phyloP scores from a whole-genome alignment of 805 yeast species.

The Pichia exigua region DNA sequence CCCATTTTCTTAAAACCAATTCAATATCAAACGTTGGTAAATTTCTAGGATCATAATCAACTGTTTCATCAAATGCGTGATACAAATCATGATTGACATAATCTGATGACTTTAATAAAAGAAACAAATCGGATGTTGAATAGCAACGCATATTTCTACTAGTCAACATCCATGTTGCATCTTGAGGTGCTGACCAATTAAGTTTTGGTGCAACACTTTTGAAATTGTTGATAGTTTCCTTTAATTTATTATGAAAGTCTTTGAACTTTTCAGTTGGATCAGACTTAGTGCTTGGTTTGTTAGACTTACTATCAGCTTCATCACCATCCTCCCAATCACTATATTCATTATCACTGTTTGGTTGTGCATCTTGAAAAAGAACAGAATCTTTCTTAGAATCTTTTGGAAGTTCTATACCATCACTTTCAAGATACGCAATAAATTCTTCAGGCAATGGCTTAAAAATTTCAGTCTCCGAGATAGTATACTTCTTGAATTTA shows the following conservation, averaged over 20 bases:
- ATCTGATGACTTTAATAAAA: conserved; percentile 78
- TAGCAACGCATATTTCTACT: conserved; percentile 69
- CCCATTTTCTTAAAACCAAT: conserved; percentile 77
- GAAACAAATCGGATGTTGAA: conserved; percentile 65
- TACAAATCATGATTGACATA: conserved; percentile 81
- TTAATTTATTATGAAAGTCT: conserved; percentile 51
- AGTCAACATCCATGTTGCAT: conserved; percentile 85
- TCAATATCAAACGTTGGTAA: conserved; percentile 38
- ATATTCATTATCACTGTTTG: conserved; percentile 55
- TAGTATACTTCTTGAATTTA: conserved; percentile 35
- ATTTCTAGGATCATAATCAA: conserved; percentile 27
- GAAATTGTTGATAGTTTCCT: conserved; percentile 35
- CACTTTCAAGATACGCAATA: conserved; percentile 52
- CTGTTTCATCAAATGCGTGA: conserved; percentile 46
- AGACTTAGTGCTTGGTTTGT: not conserved
- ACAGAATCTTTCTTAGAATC: conserved; percentile 31
- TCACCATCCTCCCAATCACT: conserved; percentile 63
- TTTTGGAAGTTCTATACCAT: conserved; percentile 58
- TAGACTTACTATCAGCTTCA: conserved; percentile 15
- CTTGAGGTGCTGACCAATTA: conserved; percentile 97
- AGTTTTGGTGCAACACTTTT: conserved; percentile 77
- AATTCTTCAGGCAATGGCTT: conserved; percentile 51
- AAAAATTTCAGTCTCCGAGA: conserved; percentile 45
- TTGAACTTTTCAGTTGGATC: conserved; percentile 47
- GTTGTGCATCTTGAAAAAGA: conserved; percentile 25